phyloP scores from a whole-genome alignment of 768 basidiomycete species.

The Hericium erinaceus region DNA sequence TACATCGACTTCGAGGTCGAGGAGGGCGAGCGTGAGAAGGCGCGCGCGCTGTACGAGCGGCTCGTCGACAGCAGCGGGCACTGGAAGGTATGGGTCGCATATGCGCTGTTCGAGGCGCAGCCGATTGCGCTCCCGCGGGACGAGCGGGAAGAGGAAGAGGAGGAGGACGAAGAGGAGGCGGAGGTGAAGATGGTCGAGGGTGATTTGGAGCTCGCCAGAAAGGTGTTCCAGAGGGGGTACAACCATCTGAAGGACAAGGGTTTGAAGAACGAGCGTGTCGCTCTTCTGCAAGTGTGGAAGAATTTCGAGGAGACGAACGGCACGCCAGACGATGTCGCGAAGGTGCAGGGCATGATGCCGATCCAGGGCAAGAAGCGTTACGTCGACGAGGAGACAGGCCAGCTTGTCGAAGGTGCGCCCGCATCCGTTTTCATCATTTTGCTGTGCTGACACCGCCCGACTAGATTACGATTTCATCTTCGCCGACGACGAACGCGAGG shows the following conservation, averaged over 20 bases:
- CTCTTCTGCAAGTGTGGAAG: constrained; percentile 92
- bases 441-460: neutral
- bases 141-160: constrained; percentile 64
- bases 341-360: constrained; percentile 91
- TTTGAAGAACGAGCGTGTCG: constrained; percentile 90
- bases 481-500: constrained; percentile 90
- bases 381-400: constrained; percentile 77
- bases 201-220: constrained; percentile 57
- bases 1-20: constrained; percentile 96
- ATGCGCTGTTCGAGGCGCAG: constrained; percentile 85
- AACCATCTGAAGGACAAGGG: constrained; percentile 73
- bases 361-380: constrained; percentile 78
- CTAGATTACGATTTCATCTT: constrained; percentile 93
- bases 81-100: constrained; percentile 96
- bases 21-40: constrained; percentile 83
- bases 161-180: constrained; percentile 41
- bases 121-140: constrained; percentile 56
- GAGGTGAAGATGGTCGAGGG: constrained; percentile 58
- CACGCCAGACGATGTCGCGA: constrained; percentile 57
- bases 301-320: constrained; percentile 82
- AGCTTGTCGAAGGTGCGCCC: constrained; percentile 71
- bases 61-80: constrained; percentile 81
- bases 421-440: neutral
- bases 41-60: constrained; percentile 82
- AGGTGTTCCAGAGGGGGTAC: constrained; percentile 82